Evolutionary conservation across 2,329 filamentous ascomycete species (phyloP), one percentile per base, ranked within the genome.

Genomic region (Colletotrichum sp.): DNA sequence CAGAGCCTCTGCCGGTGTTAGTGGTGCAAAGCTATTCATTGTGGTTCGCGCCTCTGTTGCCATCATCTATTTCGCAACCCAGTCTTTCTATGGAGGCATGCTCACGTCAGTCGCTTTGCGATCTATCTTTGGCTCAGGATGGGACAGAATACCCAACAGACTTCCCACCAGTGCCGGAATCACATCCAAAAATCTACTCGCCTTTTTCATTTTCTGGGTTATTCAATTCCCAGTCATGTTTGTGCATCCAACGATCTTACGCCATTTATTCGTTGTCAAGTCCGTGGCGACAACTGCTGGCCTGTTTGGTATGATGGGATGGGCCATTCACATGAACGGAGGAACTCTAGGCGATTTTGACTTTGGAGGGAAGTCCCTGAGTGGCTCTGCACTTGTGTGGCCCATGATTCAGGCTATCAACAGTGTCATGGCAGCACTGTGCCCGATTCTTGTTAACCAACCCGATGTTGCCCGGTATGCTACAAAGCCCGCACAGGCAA

Each of bases 151-250:
- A 2, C 59, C 59, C n/a, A 63, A 63, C 28, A 63, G 28, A 16
- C 85, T 90, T 1, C 87, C 88, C 0, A 83, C 81, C 6, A 82
- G 80, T 12, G 85, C 89, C 32, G 89, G 88, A 21, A 89, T 90
- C 59, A 87, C 86, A 5, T 88, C 88, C 3, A 86, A 88, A 72
- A 87, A 87, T 16, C 86, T 91, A 84, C 79, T 90, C 16, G 85
- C 86, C 15, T 91, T 90, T 79, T 88, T 92, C 80, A 79, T 91
- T 24, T 91, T 90, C 81, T 91, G 89, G 89, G 81, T 89, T 0
- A 80, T 90, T 1, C 89, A 90, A 77, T 81, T 91, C 16, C 90
- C 83, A 77, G 64, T 79, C 77, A 80, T 90, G 63, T 84, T 87
- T 75, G 88, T 90, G 78, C 88, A 89, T 66, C 88, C 88, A 6